Percentiles rank a stretch among this genome's conserved stretches.
phyloP scores from a whole-genome alignment of 805 yeast genomes.

The Candida fluviatilis region DNA sequence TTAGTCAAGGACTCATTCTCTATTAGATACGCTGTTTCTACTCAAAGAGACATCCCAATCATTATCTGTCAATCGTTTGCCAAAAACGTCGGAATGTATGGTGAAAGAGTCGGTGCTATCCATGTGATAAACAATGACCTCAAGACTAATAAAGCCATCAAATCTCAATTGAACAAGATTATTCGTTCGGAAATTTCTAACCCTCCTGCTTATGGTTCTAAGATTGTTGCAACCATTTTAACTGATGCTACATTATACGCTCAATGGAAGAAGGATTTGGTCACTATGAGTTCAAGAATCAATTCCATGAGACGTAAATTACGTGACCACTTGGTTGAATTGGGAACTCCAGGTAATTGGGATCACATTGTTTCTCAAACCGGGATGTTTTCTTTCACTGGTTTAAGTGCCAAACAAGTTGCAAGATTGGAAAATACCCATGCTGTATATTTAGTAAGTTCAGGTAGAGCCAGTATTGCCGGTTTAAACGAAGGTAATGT shows the following conservation, averaged over 20 bases:
- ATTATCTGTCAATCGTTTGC: constrained; percentile 93
- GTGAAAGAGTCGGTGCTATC: constrained; percentile 94
- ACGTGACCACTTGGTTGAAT: constrained; percentile 53
- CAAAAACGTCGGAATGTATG: constrained; percentile 94
- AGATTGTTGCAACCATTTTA: constrained; percentile 75
- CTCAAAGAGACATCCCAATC: constrained; percentile 25
- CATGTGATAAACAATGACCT: constrained; percentile 52
- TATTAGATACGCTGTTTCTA: constrained; percentile 56
- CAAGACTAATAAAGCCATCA: constrained; percentile 51
- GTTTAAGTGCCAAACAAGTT: constrained; percentile 73
- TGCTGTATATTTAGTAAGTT: constrained; percentile 74
- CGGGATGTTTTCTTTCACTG: constrained; percentile 97
- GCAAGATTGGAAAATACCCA: constrained; percentile 69
- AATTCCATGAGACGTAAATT: constrained; percentile 69
- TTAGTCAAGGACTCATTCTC: constrained; percentile 83
- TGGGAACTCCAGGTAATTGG: constrained; percentile 87
- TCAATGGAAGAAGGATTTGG: constrained; percentile 83
- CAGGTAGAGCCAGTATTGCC: constrained; percentile 92
- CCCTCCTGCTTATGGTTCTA: constrained; percentile 95
- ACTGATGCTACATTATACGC: constrained; percentile 58
- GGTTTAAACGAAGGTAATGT: constrained; percentile 83
- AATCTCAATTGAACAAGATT: constrained; percentile 70
- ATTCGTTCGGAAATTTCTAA: constrained; percentile 85
- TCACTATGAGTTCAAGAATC: constrained; percentile 85
- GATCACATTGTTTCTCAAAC: constrained; percentile 84